These are phyloP conservation scores for Mycena galopus DNA, from an alignment of 768 basidiomycete genomes.

Conservation along the genomic window DNA sequence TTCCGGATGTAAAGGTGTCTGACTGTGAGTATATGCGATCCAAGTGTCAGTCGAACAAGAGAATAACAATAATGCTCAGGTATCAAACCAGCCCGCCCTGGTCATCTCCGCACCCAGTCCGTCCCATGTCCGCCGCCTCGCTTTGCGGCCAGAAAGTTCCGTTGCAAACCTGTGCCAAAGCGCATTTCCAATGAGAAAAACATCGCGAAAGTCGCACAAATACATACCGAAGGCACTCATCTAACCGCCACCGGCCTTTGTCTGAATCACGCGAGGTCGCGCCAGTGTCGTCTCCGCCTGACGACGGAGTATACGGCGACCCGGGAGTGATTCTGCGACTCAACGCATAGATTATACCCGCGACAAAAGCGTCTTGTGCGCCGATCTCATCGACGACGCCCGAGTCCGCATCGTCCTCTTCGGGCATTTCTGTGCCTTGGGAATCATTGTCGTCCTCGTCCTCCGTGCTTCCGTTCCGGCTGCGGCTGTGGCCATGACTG, in stretches of 20 bases:
- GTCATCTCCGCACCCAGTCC: constrained; percentile 83
- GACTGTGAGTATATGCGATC: background rate
- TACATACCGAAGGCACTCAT: constrained; percentile 82
- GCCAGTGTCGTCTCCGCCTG: constrained; percentile 53
- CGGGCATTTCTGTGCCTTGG: constrained; percentile 69
- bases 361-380: constrained; percentile 86
- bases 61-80: constrained; percentile 22
- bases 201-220: background rate
- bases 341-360: constrained; percentile 88
- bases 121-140: constrained; percentile 70
- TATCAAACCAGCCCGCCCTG: constrained; percentile 81
- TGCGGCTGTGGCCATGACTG: constrained; percentile 35
- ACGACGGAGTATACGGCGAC: constrained; percentile 77
- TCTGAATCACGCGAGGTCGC: constrained; percentile 52
- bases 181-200: background rate
- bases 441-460: constrained; percentile 70
- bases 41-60: background rate
- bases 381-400: constrained; percentile 78
- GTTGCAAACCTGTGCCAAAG: constrained; percentile 76
- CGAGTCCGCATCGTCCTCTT: constrained; percentile 52
- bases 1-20: background rate
- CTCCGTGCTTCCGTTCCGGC: constrained; percentile 48
- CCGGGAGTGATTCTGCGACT: constrained; percentile 81
- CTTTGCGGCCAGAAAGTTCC: constrained; percentile 84
- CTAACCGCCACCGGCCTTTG: constrained; percentile 78